Conservation (phyloP, 495 filamentous ascomycete genomes). For the Elaphomyces granulatus region DNA sequence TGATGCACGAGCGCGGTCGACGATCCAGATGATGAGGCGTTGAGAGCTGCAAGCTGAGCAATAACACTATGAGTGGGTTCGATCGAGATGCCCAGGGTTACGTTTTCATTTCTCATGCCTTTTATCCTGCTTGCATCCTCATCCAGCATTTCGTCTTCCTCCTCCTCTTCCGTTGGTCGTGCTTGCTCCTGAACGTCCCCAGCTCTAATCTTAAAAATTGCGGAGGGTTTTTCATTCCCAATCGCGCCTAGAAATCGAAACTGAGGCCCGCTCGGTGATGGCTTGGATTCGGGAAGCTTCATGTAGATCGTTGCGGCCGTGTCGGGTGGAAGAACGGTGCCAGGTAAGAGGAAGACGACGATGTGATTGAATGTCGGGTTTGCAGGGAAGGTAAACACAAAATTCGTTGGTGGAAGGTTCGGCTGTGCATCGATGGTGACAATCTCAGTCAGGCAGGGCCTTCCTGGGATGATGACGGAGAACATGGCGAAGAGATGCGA, state of each 20-base stretch:
- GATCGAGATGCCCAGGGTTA: conserved; percentile 70
- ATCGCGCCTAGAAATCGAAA: conserved; percentile 82
- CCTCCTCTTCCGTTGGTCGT: conserved; percentile 17
- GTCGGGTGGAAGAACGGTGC: conserved; percentile 51
- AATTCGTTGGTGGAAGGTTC: conserved; percentile 45
- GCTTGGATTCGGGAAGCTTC: conserved; percentile 38
- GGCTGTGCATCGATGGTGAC: conserved; percentile 34
- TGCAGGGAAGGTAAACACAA: conserved; percentile 46
- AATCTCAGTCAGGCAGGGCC: conserved; percentile 48
- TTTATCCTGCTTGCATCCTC: conserved; percentile 13
- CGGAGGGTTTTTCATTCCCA: conserved; percentile 73
- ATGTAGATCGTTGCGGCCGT: conserved; percentile 85
- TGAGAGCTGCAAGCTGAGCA: conserved; percentile 46
- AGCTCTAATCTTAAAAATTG: conserved; percentile 58
- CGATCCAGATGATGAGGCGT: conserved; percentile 19
- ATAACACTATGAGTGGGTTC: conserved; percentile 62
- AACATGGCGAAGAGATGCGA: conserved; percentile 31
- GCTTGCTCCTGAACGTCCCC: conserved; percentile 5
- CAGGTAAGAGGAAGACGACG: conserved; percentile 80
- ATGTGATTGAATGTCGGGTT: conserved; percentile 58
- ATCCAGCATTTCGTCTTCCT: conserved; percentile 33
- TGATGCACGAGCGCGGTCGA: conserved; percentile 21
- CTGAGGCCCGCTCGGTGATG: conserved; percentile 24
- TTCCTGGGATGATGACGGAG: conserved; percentile 41
- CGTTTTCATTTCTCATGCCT: conserved; percentile 18